Conservation (phyloP, 768 basidiomycete genomes). For the Serpula lacrymans region DNA sequence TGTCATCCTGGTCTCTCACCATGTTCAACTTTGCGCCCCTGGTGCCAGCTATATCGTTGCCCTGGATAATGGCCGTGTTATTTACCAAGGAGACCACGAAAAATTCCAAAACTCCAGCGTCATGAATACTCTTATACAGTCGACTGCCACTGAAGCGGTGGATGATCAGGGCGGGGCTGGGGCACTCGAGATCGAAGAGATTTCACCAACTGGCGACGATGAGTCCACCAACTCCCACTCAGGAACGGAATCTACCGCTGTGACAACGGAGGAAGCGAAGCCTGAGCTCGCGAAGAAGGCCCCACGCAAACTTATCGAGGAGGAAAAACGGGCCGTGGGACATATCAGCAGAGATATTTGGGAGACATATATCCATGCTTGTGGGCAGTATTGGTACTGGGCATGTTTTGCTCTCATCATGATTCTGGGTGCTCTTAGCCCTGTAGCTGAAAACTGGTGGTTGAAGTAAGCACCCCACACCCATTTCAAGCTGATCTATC, state of each 20-base stretch:
- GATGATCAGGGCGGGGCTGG: conserved; percentile 24
- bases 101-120: conserved; percentile 67
- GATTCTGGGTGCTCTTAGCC: conserved; percentile 55
- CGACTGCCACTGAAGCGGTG: conserved; percentile 35
- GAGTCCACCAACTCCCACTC: conserved; percentile 28
- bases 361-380: conserved; percentile 52
- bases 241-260: conserved; percentile 45
- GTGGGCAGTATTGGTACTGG: conserved; percentile 57
- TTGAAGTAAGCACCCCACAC: conserved; percentile 39
- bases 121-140: conserved; percentile 64
- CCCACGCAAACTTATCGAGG: conserved; percentile 82
- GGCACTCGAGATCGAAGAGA: conserved; percentile 28
- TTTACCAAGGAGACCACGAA: conserved; percentile 65
- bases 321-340: conserved; percentile 75
- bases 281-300: conserved; percentile 42
- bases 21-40: conserved; percentile 83
- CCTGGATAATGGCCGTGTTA: conserved; percentile 65
- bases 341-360: conserved; percentile 67
- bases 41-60: conserved; percentile 81
- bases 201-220: conserved; percentile 17
- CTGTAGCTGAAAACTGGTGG: conserved; percentile 75
- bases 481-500: conserved; percentile 7
- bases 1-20: conserved; percentile 88
- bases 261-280: conserved; percentile 31
- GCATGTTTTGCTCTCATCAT: conserved; percentile 48